Conservation (phyloP, 306 rosid genomes). For the Gynostemma pentaphyllum region DNA sequence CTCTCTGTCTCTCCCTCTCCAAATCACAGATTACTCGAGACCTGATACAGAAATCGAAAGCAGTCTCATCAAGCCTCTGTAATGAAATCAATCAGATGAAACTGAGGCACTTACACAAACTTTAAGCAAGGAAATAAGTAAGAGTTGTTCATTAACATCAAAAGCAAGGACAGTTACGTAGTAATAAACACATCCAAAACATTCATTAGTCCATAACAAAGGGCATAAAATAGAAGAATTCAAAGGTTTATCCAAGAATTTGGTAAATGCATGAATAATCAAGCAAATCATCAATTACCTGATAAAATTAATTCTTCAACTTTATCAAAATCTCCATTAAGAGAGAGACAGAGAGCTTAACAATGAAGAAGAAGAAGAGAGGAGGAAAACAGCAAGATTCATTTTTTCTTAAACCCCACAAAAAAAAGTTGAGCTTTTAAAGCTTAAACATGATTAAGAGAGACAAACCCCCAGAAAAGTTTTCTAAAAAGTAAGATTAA, state of each 20-base stretch:
- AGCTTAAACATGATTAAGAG: constrained; percentile 12
- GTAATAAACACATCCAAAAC: too few species aligned
- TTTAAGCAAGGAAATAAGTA: too few species aligned
- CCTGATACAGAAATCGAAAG: constrained; percentile 6
- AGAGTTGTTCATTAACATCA: too few species aligned
- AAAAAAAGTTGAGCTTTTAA: not conserved
- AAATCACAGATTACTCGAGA: constrained; percentile 1
- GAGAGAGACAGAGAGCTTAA: not conserved
- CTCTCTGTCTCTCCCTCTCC: not conserved
- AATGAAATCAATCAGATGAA: too few species aligned
- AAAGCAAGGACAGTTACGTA: too few species aligned
- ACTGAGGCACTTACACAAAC: too few species aligned
- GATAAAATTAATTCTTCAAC: too few species aligned
- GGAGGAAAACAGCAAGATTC: not conserved
- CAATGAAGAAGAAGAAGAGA: not conserved
- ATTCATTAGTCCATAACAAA: too few species aligned
- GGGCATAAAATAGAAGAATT: not conserved
- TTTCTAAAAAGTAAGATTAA: constrained; percentile 24
- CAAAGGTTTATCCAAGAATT: not conserved
- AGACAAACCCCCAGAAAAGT: constrained; percentile 15
- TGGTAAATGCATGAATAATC: not conserved
- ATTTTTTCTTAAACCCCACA: constrained; percentile 1
- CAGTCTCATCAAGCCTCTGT: not conserved
- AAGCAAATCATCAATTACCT: not conserved
- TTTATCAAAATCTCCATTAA: not conserved